Conservation (phyloP, 2,329 filamentous ascomycete genomes). For the Hypoxylon sp. region DNA sequence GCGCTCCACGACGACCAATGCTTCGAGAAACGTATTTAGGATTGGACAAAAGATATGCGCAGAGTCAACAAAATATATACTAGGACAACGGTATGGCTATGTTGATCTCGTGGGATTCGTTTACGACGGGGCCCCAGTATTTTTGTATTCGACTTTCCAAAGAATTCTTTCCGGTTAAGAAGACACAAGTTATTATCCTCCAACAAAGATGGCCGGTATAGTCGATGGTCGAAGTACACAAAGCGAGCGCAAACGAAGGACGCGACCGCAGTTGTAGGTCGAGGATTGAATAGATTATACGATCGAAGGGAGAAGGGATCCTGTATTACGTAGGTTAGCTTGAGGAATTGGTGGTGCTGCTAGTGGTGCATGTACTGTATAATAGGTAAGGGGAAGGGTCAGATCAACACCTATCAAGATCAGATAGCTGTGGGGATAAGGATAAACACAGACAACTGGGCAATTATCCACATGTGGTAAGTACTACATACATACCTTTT, state of each 20-base stretch:
- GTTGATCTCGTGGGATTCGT: conserved; percentile 8
- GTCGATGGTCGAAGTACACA: conserved; percentile 29
- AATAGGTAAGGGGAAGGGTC: conserved; percentile 17
- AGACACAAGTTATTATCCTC: conserved; percentile 24
- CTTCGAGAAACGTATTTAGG: conserved; percentile 14
- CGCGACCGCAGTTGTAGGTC: conserved; percentile 27
- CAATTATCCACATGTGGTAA: conserved; percentile 18
- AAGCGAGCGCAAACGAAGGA: conserved; percentile 44
- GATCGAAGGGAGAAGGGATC: conserved; percentile 29
- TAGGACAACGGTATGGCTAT: conserved; percentile 2
- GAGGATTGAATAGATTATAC: conserved; percentile 26
- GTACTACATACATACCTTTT: conserved; percentile 5
- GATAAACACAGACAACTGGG: conserved; percentile 5
- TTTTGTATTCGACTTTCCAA: conserved; percentile 17
- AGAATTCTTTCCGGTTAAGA: conserved; percentile 21
- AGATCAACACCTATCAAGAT: conserved; percentile 31
- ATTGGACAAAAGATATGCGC: conserved; percentile 27
- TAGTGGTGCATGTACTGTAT: conserved; percentile 17
- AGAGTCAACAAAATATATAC: conserved; percentile 11
- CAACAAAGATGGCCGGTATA: conserved; percentile 38
- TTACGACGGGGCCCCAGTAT: not conserved
- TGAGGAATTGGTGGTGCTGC: conserved; percentile 15
- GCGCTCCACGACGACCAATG: conserved; percentile 7
- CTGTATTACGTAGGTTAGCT: conserved; percentile 34
- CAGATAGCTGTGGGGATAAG: conserved; percentile 26